A percentile compares a stretch with the other conserved stretches of the same genome.
These are phyloP conservation scores for Macrotyloma uniflorum DNA, from an alignment of 306 rosid genomes.

Conservation along the genomic window DNA sequence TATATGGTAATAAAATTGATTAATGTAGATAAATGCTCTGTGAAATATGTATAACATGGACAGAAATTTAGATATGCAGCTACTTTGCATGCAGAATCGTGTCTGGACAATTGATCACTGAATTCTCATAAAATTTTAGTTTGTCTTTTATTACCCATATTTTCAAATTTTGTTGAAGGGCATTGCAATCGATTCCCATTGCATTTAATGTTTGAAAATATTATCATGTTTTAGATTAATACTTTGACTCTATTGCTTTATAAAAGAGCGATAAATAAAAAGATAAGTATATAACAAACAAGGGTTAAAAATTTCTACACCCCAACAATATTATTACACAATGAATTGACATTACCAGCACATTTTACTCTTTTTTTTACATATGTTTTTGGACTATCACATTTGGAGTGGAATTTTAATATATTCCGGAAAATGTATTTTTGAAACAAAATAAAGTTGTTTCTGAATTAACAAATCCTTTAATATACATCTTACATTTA, in stretches of 20 bases:
- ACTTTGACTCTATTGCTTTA: neutral
- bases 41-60: conserved; percentile 22
- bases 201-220: neutral
- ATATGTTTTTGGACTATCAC: too few species aligned
- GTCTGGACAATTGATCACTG: neutral
- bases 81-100: conserved; percentile 26
- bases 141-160: conserved; percentile 1
- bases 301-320: too few species aligned
- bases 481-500: too few species aligned
- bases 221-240: neutral
- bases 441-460: too few species aligned
- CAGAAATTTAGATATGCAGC: conserved; percentile 6
- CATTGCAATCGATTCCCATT: neutral
- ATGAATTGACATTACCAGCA: too few species aligned
- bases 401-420: too few species aligned
- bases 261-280: neutral
- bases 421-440: too few species aligned
- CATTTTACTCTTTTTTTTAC: too few species aligned
- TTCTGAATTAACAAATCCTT: too few species aligned
- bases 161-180: neutral
- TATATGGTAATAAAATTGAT: conserved; percentile 6
- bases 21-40: conserved; percentile 23
- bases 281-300: neutral
- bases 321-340: too few species aligned
- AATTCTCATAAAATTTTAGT: conserved; percentile 13